These are phyloP conservation scores for Mycena polygramma DNA, from an alignment of 768 basidiomycete genomes.

Conservation along the genomic window DNA sequence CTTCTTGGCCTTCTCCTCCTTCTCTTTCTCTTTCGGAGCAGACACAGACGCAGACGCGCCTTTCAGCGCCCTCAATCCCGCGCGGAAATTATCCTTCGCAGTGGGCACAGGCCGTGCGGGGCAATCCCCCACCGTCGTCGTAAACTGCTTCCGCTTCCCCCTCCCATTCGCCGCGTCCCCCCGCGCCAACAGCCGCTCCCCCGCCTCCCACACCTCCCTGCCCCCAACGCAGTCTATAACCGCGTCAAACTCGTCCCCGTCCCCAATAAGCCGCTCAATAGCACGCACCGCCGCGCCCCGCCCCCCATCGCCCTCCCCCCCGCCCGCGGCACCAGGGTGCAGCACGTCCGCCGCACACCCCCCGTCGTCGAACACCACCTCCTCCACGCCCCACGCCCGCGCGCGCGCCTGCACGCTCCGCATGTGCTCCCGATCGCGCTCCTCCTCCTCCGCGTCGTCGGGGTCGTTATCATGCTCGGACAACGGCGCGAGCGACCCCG, in stretches of 20 bases:
- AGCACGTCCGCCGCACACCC: slow-evolving; percentile 29
- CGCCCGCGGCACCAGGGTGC: slow-evolving; percentile 36
- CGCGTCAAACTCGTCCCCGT: slow-evolving; percentile 79
- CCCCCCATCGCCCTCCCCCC: slow-evolving; percentile 49
- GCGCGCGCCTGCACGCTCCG: slow-evolving; percentile 64
- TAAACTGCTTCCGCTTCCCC: slow-evolving; percentile 71
- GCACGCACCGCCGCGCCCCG: slow-evolving; percentile 64
- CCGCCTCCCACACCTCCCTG: slow-evolving; percentile 81
- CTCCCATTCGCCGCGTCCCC: slow-evolving; percentile 45
- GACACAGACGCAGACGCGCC: neutral
- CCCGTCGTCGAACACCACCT: slow-evolving; percentile 79
- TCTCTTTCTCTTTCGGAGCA: slow-evolving; percentile 5
- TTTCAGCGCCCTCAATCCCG: slow-evolving; percentile 73
- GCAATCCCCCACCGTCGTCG: slow-evolving; percentile 82
- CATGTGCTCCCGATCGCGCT: slow-evolving; percentile 58
- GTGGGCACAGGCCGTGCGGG: slow-evolving; percentile 76
- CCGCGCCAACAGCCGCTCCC: slow-evolving; percentile 67
- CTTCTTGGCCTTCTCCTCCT: slow-evolving; percentile 40
- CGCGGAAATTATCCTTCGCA: slow-evolving; percentile 79
- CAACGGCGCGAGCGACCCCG: slow-evolving; percentile 46
- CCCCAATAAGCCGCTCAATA: slow-evolving; percentile 62
- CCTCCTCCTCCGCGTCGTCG: slow-evolving; percentile 48
- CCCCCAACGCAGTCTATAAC: slow-evolving; percentile 90
- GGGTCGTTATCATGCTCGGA: slow-evolving; percentile 17
- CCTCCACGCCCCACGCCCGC: slow-evolving; percentile 80